These are phyloP conservation scores for Cystoisospora suis DNA, from an alignment of 169 alveolate genomes.

Conservation along the genomic window DNA sequence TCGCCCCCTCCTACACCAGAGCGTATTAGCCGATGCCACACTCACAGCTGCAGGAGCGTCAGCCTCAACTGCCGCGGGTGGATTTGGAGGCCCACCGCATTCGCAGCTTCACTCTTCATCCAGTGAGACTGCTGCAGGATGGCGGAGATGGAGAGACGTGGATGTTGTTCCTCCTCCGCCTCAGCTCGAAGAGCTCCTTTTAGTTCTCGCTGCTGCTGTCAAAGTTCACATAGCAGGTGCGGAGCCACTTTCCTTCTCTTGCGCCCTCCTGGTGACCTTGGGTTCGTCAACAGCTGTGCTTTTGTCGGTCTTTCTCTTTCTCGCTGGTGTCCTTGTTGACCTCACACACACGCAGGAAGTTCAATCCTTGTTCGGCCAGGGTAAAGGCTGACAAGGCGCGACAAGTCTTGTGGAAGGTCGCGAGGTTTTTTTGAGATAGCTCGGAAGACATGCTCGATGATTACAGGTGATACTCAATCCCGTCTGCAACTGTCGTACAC, in stretches of 20 bases:
- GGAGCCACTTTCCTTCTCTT: background rate
- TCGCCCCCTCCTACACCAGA: constrained; percentile 56
- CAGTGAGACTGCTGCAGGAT: background rate
- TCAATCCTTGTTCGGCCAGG: too few relatives aligned
- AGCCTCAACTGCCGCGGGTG: background rate
- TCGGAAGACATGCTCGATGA: too few relatives aligned
- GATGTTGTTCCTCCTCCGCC: constrained; percentile 48
- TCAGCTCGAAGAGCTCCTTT: constrained; percentile 37
- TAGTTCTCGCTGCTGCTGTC: constrained; percentile 60
- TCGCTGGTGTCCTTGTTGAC: too few relatives aligned
- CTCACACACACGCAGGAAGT: too few relatives aligned
- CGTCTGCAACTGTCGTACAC: too few relatives aligned
- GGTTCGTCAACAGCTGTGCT: too few relatives aligned
- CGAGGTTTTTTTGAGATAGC: too few relatives aligned
- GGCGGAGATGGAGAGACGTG: constrained; percentile 42
- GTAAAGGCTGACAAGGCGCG: too few relatives aligned
- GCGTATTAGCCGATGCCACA: constrained; percentile 53
- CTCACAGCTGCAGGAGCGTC: background rate
- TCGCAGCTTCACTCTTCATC: background rate
- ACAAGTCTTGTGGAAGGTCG: too few relatives aligned
- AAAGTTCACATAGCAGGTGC: constrained; percentile 39
- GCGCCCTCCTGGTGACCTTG: background rate
- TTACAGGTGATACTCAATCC: too few relatives aligned
- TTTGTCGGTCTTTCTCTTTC: too few relatives aligned
- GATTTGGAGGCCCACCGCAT: background rate